Conservation (phyloP, 768 basidiomycete species). For the Leucogyrophana mollusca region DNA sequence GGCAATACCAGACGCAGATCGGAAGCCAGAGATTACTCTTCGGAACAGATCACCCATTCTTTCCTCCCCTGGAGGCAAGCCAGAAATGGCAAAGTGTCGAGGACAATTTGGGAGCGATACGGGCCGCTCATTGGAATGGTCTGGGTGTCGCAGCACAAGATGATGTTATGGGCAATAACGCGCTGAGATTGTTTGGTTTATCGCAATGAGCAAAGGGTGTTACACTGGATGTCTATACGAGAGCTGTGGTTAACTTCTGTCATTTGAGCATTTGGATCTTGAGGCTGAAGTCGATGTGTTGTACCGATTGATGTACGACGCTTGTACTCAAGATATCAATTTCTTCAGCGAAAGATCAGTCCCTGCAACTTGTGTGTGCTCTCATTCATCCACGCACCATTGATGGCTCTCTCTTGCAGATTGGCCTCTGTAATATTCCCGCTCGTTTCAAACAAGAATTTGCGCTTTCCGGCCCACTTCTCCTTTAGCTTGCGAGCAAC, state of each 20-base stretch:
- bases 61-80: conserved; percentile 69
- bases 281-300: conserved; percentile 94
- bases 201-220: not conserved
- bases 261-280: conserved; percentile 79
- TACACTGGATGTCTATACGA: conserved; percentile 13
- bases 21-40: conserved; percentile 70
- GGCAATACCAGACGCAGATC: conserved; percentile 27
- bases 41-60: conserved; percentile 90
- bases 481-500: conserved; percentile 72
- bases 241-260: conserved; percentile 12
- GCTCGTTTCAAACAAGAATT: conserved; percentile 90
- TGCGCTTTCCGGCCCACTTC: conserved; percentile 77
- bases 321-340: conserved; percentile 95
- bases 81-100: conserved; percentile 85
- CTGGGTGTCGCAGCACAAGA: conserved; percentile 61
- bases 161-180: conserved; percentile 71
- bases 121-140: conserved; percentile 47
- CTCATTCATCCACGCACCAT: conserved; percentile 52
- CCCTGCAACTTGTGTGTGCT: not conserved
- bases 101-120: conserved; percentile 82
- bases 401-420: conserved; percentile 74
- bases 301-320: conserved; percentile 86
- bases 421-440: conserved; percentile 93
- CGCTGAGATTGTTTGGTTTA: conserved; percentile 66
- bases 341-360: conserved; percentile 42